Percentiles rank a stretch among this genome's conserved stretches.
Conservation (phyloP, 176 grass and related monocot species). For the Carex kokanica region DNA sequence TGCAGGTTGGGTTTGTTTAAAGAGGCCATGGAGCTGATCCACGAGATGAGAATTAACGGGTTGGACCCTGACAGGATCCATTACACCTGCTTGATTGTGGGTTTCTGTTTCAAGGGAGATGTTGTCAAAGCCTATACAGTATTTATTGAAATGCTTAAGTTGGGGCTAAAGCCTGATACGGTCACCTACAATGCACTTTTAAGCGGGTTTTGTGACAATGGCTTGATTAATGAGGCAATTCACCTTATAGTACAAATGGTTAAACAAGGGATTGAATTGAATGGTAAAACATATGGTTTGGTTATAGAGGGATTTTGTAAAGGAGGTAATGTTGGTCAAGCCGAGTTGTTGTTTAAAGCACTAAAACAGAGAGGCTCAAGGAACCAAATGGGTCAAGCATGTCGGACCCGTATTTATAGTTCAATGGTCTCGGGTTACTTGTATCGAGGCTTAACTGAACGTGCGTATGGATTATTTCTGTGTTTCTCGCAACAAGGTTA, state of each 20-base stretch:
- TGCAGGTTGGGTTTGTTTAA: constrained; percentile 54
- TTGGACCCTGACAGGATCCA: constrained; percentile 64
- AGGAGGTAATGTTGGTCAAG: constrained; percentile 31
- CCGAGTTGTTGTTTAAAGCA: constrained; percentile 34
- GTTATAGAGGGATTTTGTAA: constrained; percentile 39
- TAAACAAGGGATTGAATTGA: constrained; percentile 50
- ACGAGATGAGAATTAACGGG: constrained; percentile 57
- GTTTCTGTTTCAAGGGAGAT: constrained; percentile 66
- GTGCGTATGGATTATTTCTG: constrained; percentile 36
- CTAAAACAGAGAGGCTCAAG: constrained; percentile 24
- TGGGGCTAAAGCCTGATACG: constrained; percentile 56
- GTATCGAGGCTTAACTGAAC: constrained; percentile 8
- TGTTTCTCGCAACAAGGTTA: constrained; percentile 20
- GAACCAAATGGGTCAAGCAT: background rate
- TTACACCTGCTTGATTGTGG: constrained; percentile 73
- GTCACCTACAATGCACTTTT: constrained; percentile 64
- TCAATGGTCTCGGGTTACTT: constrained; percentile 48
- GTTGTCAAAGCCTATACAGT: constrained; percentile 43
- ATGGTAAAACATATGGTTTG: constrained; percentile 52
- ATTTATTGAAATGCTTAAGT: constrained; percentile 64
- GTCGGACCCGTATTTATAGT: constrained; percentile 27
- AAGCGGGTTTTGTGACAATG: constrained; percentile 48
- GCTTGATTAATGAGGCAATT: constrained; percentile 55
- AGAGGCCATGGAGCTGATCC: constrained; percentile 51
- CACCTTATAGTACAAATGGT: constrained; percentile 67